Conservation (phyloP, 176 grass and related monocot genomes). For the Aegilops tauschii region DNA sequence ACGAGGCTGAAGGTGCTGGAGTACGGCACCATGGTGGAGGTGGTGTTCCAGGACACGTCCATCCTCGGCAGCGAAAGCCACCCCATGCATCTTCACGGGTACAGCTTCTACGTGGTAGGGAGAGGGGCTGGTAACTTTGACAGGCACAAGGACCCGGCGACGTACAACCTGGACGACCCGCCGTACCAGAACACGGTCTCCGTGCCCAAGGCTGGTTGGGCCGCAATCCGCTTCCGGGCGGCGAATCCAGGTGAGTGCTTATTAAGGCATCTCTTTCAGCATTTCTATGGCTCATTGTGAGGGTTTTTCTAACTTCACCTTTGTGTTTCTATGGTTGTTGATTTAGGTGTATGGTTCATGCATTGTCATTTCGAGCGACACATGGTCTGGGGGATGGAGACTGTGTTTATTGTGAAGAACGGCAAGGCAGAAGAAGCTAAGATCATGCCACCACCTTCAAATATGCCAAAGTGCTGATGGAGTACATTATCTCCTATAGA, state of each 20-base stretch:
- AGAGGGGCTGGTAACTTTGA: slow-evolving; percentile 21
- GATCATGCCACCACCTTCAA: slow-evolving; percentile 36
- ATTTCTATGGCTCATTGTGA: background rate
- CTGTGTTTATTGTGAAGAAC: slow-evolving; percentile 58
- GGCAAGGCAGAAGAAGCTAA: background rate
- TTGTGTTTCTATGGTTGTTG: background rate
- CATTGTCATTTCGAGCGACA: slow-evolving; percentile 68
- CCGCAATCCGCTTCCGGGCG: slow-evolving; percentile 35
- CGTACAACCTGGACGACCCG: slow-evolving; percentile 32
- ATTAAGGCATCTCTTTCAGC: background rate
- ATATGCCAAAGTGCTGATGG: slow-evolving; percentile 58
- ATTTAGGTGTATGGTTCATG: slow-evolving; percentile 63
- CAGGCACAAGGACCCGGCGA: background rate
- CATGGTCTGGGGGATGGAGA: slow-evolving; percentile 58
- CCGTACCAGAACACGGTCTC: slow-evolving; percentile 35
- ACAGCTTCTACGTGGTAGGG: slow-evolving; percentile 39
- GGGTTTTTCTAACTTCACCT: background rate
- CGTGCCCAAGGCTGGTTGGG: slow-evolving; percentile 27
- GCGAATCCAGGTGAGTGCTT: slow-evolving; percentile 32
- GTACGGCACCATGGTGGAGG: slow-evolving; percentile 48
- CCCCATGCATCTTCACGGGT: slow-evolving; percentile 40
- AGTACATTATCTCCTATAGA: background rate
- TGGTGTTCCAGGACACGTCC: slow-evolving; percentile 34
- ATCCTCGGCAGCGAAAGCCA: slow-evolving; percentile 28
- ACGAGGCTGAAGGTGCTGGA: slow-evolving; percentile 69